phyloP scores from a whole-genome alignment of 2,329 filamentous ascomycete species.

The Talaromyces marneffei region DNA sequence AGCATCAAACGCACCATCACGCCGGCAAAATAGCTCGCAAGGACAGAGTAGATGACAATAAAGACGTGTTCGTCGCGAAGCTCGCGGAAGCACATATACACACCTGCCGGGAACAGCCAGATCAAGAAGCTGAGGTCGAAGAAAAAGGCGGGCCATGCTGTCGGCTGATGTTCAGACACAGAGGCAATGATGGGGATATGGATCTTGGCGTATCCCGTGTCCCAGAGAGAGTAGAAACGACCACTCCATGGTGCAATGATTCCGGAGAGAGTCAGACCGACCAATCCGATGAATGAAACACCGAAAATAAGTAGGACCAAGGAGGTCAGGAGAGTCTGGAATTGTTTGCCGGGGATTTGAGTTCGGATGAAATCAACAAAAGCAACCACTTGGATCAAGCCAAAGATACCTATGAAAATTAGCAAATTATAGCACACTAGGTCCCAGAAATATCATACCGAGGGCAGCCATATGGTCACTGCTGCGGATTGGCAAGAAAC shows the following conservation, averaged over 20 bases:
- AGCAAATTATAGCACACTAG: constrained; percentile 14
- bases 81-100: constrained; percentile 95
- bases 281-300: constrained; percentile 67
- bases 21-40: constrained; percentile 95
- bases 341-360: constrained; percentile 87
- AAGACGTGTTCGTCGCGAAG: constrained; percentile 96
- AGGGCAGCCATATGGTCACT: constrained; percentile 98
- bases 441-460: constrained; percentile 50
- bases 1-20: constrained; percentile 99
- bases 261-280: constrained; percentile 74
- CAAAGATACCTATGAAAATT: constrained; percentile 69
- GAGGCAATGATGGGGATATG: constrained; percentile 99
- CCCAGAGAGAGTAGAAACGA: constrained; percentile 98
- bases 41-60: constrained; percentile 91
- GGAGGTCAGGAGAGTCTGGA: constrained; percentile 78
- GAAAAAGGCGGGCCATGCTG: constrained; percentile 98
- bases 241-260: constrained; percentile 97
- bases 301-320: constrained; percentile 70
- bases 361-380: constrained; percentile 86
- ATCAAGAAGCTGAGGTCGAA: constrained; percentile 98
- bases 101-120: constrained; percentile 97
- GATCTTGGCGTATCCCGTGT: constrained; percentile 97
- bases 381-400: constrained; percentile 85
- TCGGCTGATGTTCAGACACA: constrained; percentile 98
- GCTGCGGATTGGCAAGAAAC: constrained; percentile 90